phyloP scores from a whole-genome alignment of 352 stramenopile species.

The Globisporangium lucens region DNA sequence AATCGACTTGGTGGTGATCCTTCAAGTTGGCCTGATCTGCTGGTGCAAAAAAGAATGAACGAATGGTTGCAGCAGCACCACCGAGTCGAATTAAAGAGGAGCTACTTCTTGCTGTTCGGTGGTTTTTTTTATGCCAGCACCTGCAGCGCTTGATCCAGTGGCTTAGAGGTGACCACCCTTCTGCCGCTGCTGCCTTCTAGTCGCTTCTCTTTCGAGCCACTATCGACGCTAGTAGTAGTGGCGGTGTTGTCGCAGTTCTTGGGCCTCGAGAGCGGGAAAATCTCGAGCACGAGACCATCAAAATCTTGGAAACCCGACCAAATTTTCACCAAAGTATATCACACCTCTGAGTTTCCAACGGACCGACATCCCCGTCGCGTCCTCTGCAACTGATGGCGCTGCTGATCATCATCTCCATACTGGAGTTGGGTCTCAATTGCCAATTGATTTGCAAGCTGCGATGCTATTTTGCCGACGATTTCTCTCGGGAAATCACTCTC shows the following conservation, averaged over 20 bases:
- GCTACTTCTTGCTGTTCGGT: too few species aligned
- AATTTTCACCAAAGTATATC: not conserved
- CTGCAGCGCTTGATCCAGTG: not conserved
- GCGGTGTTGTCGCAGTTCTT: not conserved
- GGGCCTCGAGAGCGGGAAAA: not conserved
- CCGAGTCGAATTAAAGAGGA: too few species aligned
- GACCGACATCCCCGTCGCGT: not conserved
- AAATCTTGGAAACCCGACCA: slow-evolving; percentile 10
- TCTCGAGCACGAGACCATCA: not conserved
- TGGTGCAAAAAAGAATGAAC: too few species aligned
- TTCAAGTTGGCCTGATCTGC: not conserved
- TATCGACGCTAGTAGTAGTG: not conserved
- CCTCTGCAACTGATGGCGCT: not conserved
- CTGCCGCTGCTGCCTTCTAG: not conserved
- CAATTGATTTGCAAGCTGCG: not conserved
- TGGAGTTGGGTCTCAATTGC: not conserved
- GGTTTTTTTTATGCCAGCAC: not conserved
- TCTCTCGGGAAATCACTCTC: not conserved
- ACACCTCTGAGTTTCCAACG: not conserved
- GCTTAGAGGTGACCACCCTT: slow-evolving; percentile 1
- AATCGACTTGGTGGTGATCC: not conserved
- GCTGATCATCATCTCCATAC: not conserved
- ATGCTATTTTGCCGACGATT: not conserved
- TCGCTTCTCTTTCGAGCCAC: not conserved
- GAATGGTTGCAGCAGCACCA: too few species aligned